Conservation (phyloP, 2,329 filamentous ascomycete species). For the Fusarium redolens region DNA sequence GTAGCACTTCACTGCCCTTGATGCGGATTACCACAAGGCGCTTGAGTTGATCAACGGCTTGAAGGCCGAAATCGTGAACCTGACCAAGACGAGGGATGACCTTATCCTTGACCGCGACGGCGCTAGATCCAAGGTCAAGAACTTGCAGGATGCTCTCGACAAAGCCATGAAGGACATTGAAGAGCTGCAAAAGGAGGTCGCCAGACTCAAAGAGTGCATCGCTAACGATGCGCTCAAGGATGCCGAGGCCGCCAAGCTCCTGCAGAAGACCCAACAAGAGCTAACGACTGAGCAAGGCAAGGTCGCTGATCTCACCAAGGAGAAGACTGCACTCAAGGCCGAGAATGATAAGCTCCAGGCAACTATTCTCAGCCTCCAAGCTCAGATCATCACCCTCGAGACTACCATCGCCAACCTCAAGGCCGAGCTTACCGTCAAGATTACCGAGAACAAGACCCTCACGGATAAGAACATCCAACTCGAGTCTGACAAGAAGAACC, state of each 20-base stretch:
- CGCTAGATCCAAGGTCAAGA: background rate
- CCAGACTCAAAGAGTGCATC: background rate
- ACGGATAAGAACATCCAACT: background rate
- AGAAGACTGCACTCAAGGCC: background rate
- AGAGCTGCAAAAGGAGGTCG: background rate
- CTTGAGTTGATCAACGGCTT: background rate
- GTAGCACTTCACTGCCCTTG: background rate
- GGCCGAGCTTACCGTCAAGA: background rate
- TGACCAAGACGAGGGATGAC: background rate
- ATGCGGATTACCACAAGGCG: background rate
- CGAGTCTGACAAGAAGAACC: background rate
- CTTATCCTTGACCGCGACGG: background rate
- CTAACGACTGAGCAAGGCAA: background rate
- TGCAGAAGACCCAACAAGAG: background rate
- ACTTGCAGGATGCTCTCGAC: background rate
- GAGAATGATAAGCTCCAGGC: background rate
- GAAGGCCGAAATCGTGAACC: background rate
- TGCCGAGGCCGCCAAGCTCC: background rate
- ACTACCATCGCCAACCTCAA: background rate
- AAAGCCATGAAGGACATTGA: background rate
- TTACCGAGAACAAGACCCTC: background rate
- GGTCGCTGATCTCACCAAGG: background rate
- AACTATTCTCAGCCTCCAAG: background rate
- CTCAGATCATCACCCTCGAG: background rate
- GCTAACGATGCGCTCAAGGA: background rate